These are phyloP conservation scores for Blastocystis sp. DNA, from an alignment of 352 stramenopile genomes.

Conservation along the genomic window DNA sequence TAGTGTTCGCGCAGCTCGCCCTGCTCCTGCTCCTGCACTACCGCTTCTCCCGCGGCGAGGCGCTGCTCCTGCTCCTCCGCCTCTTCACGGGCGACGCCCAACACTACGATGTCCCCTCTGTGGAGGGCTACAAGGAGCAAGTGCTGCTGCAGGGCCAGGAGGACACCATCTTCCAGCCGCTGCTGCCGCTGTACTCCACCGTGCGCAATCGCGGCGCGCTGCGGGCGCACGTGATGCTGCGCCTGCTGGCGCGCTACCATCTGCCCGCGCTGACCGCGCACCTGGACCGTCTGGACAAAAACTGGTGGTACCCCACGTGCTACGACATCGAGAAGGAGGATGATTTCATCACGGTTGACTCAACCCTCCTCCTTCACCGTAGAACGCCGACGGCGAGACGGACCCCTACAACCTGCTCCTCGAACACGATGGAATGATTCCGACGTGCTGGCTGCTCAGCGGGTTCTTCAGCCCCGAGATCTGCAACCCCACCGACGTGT, in stretches of 20 bases:
- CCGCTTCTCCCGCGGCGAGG: background rate
- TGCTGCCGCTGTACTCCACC: conserved; percentile 7
- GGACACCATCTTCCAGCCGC: background rate
- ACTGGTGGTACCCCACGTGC: conserved; percentile 34
- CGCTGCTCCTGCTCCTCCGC: conserved; percentile 11
- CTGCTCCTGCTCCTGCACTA: conserved; percentile 13
- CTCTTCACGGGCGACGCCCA: background rate
- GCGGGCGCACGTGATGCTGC: conserved; percentile 5
- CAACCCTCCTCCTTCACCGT: too few species aligned
- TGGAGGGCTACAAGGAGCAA: background rate
- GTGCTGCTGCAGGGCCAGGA: background rate
- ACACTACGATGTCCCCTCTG: background rate
- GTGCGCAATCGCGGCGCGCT: conserved; percentile 5
- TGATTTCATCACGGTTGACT: conserved; percentile 17
- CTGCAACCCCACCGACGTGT: background rate
- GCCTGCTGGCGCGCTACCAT: conserved; percentile 1
- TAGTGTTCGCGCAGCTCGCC: conserved; percentile 20
- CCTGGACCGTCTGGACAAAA: conserved; percentile 15
- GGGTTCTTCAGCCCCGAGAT: conserved; percentile 18
- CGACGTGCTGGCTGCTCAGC: conserved; percentile 27
- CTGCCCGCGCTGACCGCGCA: background rate
- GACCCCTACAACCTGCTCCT: conserved; percentile 19
- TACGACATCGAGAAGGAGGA: conserved; percentile 35
- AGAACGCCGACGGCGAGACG: conserved; percentile 16
- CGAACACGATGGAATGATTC: conserved; percentile 20